Percentiles rank a stretch among this genome's conserved stretches.
Conservation (phyloP, 2,329 filamentous ascomycete species). For the Colletotrichum paranaense region DNA sequence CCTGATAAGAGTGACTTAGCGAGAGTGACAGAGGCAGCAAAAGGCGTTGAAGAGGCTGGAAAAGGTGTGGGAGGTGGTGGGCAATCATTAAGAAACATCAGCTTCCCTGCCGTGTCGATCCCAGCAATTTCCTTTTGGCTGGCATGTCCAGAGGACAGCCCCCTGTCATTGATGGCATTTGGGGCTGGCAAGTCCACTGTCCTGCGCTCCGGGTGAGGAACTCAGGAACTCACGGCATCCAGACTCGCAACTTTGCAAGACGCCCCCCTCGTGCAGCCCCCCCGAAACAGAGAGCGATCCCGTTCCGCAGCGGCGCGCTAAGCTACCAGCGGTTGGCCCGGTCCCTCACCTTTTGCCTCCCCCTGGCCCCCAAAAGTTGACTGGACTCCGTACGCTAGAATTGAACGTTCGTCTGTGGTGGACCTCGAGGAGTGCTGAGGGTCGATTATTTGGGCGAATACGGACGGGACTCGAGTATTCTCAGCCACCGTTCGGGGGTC, state of each 20-base stretch:
- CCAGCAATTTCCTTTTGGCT: conserved; percentile 29
- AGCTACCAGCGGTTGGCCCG: conserved; percentile 14
- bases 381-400: not conserved
- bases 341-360: not conserved
- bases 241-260: not conserved
- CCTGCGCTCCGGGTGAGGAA: too few relatives aligned
- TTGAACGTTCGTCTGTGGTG: not conserved
- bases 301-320: conserved; percentile 29
- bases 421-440: conserved; percentile 10
- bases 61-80: conserved; percentile 15
- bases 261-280: not conserved
- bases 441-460: conserved; percentile 28
- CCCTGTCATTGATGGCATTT: conserved; percentile 26
- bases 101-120: conserved; percentile 29
- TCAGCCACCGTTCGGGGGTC: not conserved
- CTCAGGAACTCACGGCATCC: not conserved
- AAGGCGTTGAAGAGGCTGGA: conserved; percentile 23
- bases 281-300: conserved; percentile 30
- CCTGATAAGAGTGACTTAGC: not conserved
- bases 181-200: not conserved
- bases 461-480: conserved; percentile 16
- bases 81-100: conserved; percentile 33
- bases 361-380: conserved; percentile 2
- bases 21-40: conserved; percentile 14
- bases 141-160: not conserved